Conservation (phyloP, 176 grass and related monocot species). For the Lolium rigidum region DNA sequence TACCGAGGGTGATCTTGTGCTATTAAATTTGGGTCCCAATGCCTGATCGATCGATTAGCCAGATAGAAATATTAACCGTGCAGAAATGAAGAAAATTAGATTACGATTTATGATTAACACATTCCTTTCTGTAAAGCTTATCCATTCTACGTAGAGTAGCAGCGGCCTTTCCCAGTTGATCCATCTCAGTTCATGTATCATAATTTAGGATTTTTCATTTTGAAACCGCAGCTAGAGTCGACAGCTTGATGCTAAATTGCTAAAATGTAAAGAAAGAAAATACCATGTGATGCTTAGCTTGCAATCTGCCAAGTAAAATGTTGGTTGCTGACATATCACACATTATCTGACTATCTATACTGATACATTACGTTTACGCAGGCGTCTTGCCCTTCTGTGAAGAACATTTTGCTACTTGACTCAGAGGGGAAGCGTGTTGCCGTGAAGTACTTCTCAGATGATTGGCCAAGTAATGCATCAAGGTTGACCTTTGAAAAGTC, state of each 20-base stretch:
- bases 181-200: not conserved
- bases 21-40: not conserved
- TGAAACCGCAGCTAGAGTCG: not conserved
- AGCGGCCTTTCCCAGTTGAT: not conserved
- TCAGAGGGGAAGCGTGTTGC: constrained; percentile 88
- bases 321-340: not conserved
- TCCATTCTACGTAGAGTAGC: not conserved
- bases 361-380: constrained; percentile 39
- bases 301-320: not conserved
- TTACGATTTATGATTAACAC: not conserved
- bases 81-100: not conserved
- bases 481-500: constrained; percentile 84
- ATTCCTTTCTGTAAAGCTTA: not conserved
- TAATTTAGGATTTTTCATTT: not conserved
- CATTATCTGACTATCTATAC: not conserved
- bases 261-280: not conserved
- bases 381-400: constrained; percentile 82
- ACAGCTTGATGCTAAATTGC: constrained; percentile 14
- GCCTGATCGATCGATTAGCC: not conserved
- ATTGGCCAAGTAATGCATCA: constrained; percentile 67
- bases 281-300: not conserved
- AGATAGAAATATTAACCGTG: not conserved
- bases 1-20: too few species aligned
- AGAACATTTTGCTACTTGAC: constrained; percentile 90
- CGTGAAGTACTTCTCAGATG: constrained; percentile 87